Percentiles rank a stretch among this genome's conserved stretches.
Evolutionary conservation across 306 rosid species (phyloP).

Genomic region (Begonia fuchsioides): DNA sequence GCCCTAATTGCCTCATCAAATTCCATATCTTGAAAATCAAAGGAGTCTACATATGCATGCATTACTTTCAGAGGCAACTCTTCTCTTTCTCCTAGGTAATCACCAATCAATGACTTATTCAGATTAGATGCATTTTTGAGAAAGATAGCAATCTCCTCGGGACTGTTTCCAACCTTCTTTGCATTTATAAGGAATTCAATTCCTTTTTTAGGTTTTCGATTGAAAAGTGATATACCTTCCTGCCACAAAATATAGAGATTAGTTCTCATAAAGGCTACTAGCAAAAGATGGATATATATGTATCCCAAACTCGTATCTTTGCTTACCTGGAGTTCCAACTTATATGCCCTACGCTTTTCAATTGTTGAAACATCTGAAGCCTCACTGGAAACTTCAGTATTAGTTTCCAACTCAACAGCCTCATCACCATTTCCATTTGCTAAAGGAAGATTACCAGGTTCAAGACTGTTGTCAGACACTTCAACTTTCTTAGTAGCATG

Average conservation of each 20-base stretch:
- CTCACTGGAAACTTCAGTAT: constrained; percentile 62
- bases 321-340: constrained; percentile 94
- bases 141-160: constrained; percentile 88
- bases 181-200: constrained; percentile 93
- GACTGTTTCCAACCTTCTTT: constrained; percentile 83
- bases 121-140: constrained; percentile 94
- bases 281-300: not conserved
- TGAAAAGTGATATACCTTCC: constrained; percentile 99
- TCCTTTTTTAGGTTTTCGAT: constrained; percentile 93
- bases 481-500: constrained; percentile 52
- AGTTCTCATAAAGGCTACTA: constrained; percentile 14
- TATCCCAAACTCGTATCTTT: constrained; percentile 7
- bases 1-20: constrained; percentile 94
- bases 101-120: constrained; percentile 85
- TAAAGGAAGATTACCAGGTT: constrained; percentile 34
- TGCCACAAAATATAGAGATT: constrained; percentile 54
- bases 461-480: constrained; percentile 30
- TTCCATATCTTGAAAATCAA: constrained; percentile 80
- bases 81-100: constrained; percentile 95
- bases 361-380: constrained; percentile 73
- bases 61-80: constrained; percentile 88
- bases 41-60: constrained; percentile 93
- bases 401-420: constrained; percentile 64
- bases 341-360: constrained; percentile 95
- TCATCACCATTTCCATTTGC: constrained; percentile 75